Conservation (phyloP, 192 early-diverging fungal genomes). For the Coemansia erecta region DNA sequence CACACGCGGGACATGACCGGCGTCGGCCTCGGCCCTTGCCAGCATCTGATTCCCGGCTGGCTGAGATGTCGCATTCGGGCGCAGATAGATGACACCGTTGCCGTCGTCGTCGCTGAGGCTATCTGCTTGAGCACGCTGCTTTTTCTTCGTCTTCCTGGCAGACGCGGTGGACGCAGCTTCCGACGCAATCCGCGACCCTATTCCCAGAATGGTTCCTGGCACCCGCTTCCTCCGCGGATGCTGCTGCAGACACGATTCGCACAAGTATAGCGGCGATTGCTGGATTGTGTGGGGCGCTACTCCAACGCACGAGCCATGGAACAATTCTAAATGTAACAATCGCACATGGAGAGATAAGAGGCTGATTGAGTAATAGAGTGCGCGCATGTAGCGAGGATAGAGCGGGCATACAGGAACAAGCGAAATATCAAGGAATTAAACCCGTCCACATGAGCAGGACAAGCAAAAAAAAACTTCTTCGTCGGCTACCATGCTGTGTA, state of each 20-base stretch:
- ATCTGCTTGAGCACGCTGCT: not conserved
- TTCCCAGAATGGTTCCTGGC: slow-evolving; percentile 31
- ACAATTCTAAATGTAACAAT: slow-evolving; percentile 13
- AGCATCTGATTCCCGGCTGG: not conserved
- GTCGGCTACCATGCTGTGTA: no score
- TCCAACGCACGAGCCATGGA: slow-evolving; percentile 40
- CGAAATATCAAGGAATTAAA: no score
- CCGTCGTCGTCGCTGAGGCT: not conserved
- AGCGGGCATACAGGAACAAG: no score
- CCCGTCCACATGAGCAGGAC: no score
- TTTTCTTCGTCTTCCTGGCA: slow-evolving; percentile 4
- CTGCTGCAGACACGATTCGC: slow-evolving; percentile 20
- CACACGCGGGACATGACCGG: not conserved
- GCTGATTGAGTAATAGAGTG: no score
- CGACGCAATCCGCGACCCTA: not conserved
- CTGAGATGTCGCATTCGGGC: not conserved
- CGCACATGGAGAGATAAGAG: no score
- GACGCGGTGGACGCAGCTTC: not conserved
- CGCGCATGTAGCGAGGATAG: no score
- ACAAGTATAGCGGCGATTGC: slow-evolving; percentile 12
- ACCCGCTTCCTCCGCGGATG: slow-evolving; percentile 19
- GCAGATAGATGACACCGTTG: slow-evolving; percentile 5
- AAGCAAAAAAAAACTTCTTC: no score
- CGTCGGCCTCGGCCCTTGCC: not conserved
- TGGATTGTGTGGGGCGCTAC: slow-evolving; percentile 9